A percentile compares a stretch with the other conserved stretches of the same genome.
These are phyloP conservation scores for Penicillium fimorum DNA, from an alignment of 495 filamentous ascomycete species.

Conservation along the genomic window DNA sequence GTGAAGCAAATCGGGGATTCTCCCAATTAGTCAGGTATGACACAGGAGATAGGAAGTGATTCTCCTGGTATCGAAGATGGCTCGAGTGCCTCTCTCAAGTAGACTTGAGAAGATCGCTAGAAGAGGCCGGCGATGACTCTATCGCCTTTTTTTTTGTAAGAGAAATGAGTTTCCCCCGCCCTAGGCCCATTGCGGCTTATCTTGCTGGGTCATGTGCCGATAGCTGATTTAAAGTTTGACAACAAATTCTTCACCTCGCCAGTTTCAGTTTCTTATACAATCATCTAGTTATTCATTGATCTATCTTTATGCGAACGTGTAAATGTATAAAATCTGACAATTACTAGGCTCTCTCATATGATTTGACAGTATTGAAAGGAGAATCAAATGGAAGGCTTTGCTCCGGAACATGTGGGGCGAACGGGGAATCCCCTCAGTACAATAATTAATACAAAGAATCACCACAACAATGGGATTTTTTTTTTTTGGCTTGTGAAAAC, in stretches of 20 bases:
- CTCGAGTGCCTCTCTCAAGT: slow-evolving; percentile 33
- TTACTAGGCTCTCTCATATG: neutral
- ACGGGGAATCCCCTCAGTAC: neutral
- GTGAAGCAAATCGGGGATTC: slow-evolving; percentile 16
- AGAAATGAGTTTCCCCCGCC: slow-evolving; percentile 30
- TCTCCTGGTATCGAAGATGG: slow-evolving; percentile 24
- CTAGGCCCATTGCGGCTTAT: slow-evolving; percentile 32
- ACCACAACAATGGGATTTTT: neutral
- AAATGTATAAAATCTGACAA: neutral
- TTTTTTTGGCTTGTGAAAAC: neutral
- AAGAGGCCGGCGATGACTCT: slow-evolving; percentile 29
- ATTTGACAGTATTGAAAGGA: neutral
- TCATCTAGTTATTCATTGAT: slow-evolving; percentile 39
- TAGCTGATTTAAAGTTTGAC: slow-evolving; percentile 8
- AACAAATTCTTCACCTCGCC: slow-evolving; percentile 1
- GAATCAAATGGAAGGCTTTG: neutral
- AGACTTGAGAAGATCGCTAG: slow-evolving; percentile 27
- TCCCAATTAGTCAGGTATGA: slow-evolving; percentile 15
- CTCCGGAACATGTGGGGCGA: no score
- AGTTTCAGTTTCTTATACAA: slow-evolving; percentile 37
- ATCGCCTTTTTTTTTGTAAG: slow-evolving; percentile 17
- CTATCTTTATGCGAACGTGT: neutral
- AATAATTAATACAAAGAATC: neutral
- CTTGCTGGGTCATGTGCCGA: slow-evolving; percentile 23
- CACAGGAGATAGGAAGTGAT: slow-evolving; percentile 14